These are phyloP conservation scores for Trichoderma koningii DNA, from an alignment of 2,329 filamentous ascomycete species.

Conservation along the genomic window DNA sequence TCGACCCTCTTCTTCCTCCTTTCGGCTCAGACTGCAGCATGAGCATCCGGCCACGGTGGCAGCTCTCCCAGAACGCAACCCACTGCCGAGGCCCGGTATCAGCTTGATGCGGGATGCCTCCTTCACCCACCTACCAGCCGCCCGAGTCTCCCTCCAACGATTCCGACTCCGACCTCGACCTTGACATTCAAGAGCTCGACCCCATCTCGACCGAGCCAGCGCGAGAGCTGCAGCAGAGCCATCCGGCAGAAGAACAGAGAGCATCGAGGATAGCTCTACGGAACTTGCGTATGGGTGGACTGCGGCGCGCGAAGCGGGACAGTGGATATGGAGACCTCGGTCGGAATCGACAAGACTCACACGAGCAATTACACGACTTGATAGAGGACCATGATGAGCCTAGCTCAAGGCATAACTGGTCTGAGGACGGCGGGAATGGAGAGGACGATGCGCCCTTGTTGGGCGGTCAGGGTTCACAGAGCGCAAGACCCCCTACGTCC, in stretches of 20 bases:
- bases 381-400: constrained; percentile 63
- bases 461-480: constrained; percentile 41
- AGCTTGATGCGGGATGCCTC: constrained; percentile 56
- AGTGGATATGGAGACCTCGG: constrained; percentile 64
- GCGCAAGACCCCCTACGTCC: constrained; percentile 36
- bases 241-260: constrained; percentile 44
- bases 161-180: constrained; percentile 71
- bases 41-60: constrained; percentile 30
- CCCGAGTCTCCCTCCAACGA: constrained; percentile 68
- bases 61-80: constrained; percentile 28
- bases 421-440: constrained; percentile 61
- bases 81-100: constrained; percentile 4
- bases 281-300: constrained; percentile 66
- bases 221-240: constrained; percentile 38
- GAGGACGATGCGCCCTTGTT: constrained; percentile 75
- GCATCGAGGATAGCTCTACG: constrained; percentile 68
- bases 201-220: constrained; percentile 52
- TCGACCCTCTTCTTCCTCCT: neutral
- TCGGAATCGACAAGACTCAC: constrained; percentile 55
- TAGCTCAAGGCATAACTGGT: constrained; percentile 55
- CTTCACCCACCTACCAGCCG: constrained; percentile 57
- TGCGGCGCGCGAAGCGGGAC: constrained; percentile 58
- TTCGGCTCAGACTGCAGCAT: constrained; percentile 29
- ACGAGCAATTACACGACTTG: constrained; percentile 68
- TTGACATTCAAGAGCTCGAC: constrained; percentile 80